These are phyloP conservation scores for Mycena vitilis DNA, from an alignment of 768 basidiomycete species.

Conservation along the genomic window DNA sequence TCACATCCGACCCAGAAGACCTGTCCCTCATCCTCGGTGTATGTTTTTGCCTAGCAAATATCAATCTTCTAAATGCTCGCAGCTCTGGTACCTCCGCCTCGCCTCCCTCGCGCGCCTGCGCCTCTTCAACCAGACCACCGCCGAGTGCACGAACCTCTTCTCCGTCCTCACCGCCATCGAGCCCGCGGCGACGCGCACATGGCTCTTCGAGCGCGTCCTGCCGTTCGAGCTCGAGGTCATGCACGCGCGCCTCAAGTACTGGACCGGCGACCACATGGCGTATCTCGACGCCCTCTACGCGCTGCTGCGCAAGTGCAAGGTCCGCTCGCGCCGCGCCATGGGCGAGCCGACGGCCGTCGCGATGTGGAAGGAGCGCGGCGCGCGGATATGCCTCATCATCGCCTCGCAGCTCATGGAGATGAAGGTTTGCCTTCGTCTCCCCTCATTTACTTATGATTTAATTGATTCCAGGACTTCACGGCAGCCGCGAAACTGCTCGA, in stretches of 20 bases:
- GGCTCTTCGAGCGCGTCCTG: constrained; percentile 70
- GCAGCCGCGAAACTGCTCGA: constrained; percentile 77
- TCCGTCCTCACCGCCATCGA: constrained; percentile 71
- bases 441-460: not conserved
- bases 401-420: constrained; percentile 88
- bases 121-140: constrained; percentile 88
- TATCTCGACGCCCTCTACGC: constrained; percentile 80
- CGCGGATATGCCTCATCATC: constrained; percentile 80
- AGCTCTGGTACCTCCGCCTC: constrained; percentile 90
- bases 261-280: constrained; percentile 84
- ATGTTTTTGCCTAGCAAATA: constrained; percentile 43
- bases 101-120: constrained; percentile 83
- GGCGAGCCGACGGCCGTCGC: constrained; percentile 53
- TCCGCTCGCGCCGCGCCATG: constrained; percentile 55
- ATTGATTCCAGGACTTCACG: constrained; percentile 65
- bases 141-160: constrained; percentile 86
- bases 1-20: constrained; percentile 77
- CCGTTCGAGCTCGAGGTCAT: constrained; percentile 77
- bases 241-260: constrained; percentile 80
- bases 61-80: not conserved
- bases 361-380: constrained; percentile 89
- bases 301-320: constrained; percentile 72
- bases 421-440: constrained; percentile 60
- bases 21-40: constrained; percentile 74
- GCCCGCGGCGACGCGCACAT: constrained; percentile 61